Conservation (phyloP, 192 early-diverging fungal species). For the Umbelopsis isabellina region DNA sequence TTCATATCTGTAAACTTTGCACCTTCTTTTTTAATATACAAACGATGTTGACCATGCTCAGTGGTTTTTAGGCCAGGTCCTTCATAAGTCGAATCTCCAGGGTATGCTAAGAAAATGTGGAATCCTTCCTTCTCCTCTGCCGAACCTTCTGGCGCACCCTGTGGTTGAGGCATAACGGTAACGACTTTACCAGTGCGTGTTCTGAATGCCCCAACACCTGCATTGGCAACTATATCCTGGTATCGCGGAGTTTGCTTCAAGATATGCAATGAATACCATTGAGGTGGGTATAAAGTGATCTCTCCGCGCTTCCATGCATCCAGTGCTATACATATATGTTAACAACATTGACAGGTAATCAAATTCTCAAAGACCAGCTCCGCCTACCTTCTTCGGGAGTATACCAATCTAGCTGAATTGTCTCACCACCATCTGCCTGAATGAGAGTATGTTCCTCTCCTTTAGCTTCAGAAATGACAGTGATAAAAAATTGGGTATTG, state of each 20-base stretch:
- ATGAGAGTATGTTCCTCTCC: constrained; percentile 32
- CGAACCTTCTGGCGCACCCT: not conserved
- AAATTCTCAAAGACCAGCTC: not conserved
- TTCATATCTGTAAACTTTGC: constrained; percentile 11
- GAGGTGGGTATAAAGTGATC: constrained; percentile 37
- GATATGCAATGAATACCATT: constrained; percentile 34
- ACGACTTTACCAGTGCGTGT: constrained; percentile 9
- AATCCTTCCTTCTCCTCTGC: not conserved
- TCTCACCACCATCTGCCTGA: constrained; percentile 64
- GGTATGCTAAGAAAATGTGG: constrained; percentile 28
- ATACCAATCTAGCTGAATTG: constrained; percentile 66
- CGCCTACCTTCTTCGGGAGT: constrained; percentile 56
- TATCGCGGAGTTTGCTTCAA: constrained; percentile 7
- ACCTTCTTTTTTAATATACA: constrained; percentile 14
- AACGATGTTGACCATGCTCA: not conserved
- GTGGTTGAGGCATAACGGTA: constrained; percentile 29
- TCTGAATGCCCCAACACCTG: constrained; percentile 31
- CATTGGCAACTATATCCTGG: constrained; percentile 16
- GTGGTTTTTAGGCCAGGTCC: not conserved
- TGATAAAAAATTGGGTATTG: constrained; percentile 70
- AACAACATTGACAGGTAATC: not conserved
- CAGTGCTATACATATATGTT: constrained; percentile 16
- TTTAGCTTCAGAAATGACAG: constrained; percentile 51
- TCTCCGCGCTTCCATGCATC: constrained; percentile 16
- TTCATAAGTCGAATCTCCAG: constrained; percentile 34